A percentile compares a stretch with the other conserved stretches of the same genome.
phyloP scores from a whole-genome alignment of 169 alveolate genomes.

The Cryptosporidium muris region DNA sequence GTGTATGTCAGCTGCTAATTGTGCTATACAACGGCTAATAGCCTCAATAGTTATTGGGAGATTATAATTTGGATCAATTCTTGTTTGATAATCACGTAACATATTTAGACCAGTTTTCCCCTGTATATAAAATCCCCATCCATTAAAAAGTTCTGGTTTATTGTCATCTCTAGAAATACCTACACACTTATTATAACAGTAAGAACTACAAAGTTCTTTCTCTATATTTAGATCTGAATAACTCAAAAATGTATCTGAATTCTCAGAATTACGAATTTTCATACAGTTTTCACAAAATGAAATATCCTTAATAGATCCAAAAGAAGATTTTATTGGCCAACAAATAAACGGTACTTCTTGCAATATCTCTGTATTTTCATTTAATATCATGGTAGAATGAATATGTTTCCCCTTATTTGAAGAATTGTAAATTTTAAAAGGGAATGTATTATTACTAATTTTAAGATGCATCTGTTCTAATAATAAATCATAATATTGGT shows the following conservation, averaged over 20 bases:
- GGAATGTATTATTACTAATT: not conserved
- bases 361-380: slow-evolving; percentile 23
- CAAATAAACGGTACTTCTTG: slow-evolving; percentile 51
- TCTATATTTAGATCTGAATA: slow-evolving; percentile 7
- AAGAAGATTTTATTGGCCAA: slow-evolving; percentile 59
- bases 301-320: not conserved
- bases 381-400: slow-evolving; percentile 22
- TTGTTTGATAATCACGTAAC: slow-evolving; percentile 13
- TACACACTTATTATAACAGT: slow-evolving; percentile 27
- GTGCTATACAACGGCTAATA: slow-evolving; percentile 72
- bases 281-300: slow-evolving; percentile 56
- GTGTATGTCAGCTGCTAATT: slow-evolving; percentile 72
- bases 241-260: slow-evolving; percentile 12
- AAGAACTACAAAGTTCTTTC: slow-evolving; percentile 21
- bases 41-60: slow-evolving; percentile 76
- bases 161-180: slow-evolving; percentile 8
- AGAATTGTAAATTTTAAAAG: slow-evolving; percentile 19
- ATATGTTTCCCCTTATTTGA: slow-evolving; percentile 44
- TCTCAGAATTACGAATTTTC: slow-evolving; percentile 10
- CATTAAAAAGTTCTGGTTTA: slow-evolving; percentile 10
- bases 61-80: slow-evolving; percentile 33
- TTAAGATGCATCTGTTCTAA: slow-evolving; percentile 8
- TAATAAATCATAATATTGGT: not conserved
- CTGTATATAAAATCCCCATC: slow-evolving; percentile 49
- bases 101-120: slow-evolving; percentile 8